phyloP scores from a whole-genome alignment of 2,329 filamentous ascomycete genomes.

The Sarocladium oryzae region DNA sequence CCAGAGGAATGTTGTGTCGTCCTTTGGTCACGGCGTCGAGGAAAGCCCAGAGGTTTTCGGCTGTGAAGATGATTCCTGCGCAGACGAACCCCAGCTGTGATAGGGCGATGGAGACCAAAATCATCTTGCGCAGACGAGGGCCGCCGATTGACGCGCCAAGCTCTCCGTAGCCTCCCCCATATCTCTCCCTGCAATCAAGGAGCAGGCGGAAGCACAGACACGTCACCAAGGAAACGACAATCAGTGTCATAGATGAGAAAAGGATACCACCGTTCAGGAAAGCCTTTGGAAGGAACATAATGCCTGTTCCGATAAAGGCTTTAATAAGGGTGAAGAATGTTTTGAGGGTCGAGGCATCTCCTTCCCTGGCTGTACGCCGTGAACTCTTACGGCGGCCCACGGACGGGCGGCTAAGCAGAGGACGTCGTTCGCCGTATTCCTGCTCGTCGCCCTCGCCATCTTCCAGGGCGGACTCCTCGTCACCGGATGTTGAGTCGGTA shows the following conservation, averaged over 20 bases:
- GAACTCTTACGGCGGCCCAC: slow-evolving; percentile 50
- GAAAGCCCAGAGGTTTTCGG: slow-evolving; percentile 66
- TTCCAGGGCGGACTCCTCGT: slow-evolving; percentile 51
- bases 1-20: slow-evolving; percentile 44
- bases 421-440: slow-evolving; percentile 48
- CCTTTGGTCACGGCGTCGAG: slow-evolving; percentile 52
- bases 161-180: slow-evolving; percentile 69
- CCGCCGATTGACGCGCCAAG: slow-evolving; percentile 62
- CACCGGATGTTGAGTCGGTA: slow-evolving; percentile 29
- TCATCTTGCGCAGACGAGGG: slow-evolving; percentile 54
- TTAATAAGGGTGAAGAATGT: slow-evolving; percentile 75
- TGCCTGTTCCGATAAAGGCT: slow-evolving; percentile 73
- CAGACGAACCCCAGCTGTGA: slow-evolving; percentile 76
- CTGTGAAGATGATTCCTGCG: slow-evolving; percentile 69
- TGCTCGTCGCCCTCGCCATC: slow-evolving; percentile 37
- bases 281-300: slow-evolving; percentile 76
- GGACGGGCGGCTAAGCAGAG: slow-evolving; percentile 36
- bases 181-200: slow-evolving; percentile 56
- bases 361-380: slow-evolving; percentile 35
- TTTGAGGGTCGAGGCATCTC: slow-evolving; percentile 62
- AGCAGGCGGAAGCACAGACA: slow-evolving; percentile 68
- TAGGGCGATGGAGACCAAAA: slow-evolving; percentile 63
- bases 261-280: slow-evolving; percentile 73
- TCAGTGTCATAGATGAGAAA: slow-evolving; percentile 64
- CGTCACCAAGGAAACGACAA: slow-evolving; percentile 59